phyloP scores from a whole-genome alignment of 164 flowering plant species.

The Annona cherimola region DNA sequence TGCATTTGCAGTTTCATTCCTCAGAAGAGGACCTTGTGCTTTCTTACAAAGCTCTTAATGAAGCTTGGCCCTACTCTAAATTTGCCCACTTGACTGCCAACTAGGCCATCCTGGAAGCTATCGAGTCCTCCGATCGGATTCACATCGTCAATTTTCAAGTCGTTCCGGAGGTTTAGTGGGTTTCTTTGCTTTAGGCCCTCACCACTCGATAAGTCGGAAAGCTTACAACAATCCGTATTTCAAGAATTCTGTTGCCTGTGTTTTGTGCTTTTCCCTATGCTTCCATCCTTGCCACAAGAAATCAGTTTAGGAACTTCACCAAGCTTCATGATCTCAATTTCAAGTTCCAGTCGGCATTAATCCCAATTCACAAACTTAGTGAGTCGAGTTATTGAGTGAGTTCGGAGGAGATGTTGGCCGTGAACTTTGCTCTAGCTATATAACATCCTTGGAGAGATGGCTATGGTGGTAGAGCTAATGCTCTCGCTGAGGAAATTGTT shows the following conservation, averaged over 20 bases:
- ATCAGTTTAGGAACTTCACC: constrained; percentile 71
- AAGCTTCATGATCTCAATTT: constrained; percentile 59
- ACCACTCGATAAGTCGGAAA: constrained; percentile 73
- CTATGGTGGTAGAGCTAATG: constrained; percentile 38
- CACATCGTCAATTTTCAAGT: constrained; percentile 93
- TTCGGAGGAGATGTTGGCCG: constrained; percentile 58
- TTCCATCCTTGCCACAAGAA: constrained; percentile 59
- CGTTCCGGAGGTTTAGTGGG: constrained; percentile 92
- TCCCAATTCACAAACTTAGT: constrained; percentile 53
- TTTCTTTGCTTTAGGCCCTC: constrained; percentile 77
- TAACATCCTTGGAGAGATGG: constrained; percentile 56
- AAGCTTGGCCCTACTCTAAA: constrained; percentile 85
- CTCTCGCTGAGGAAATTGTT: constrained; percentile 60
- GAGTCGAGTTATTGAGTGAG: constrained; percentile 55
- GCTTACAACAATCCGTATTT: constrained; percentile 54
- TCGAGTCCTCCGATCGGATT: constrained; percentile 48
- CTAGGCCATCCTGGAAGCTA: constrained; percentile 91
- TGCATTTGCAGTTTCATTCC: constrained; percentile 18
- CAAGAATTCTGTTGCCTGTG: constrained; percentile 73
- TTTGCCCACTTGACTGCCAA: constrained; percentile 92
- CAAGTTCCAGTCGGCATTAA: constrained; percentile 66
- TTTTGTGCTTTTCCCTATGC: constrained; percentile 49
- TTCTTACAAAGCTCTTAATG: constrained; percentile 73
- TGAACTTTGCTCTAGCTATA: constrained; percentile 89
- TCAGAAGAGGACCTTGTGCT: constrained; percentile 56